Percentiles rank a stretch among this genome's conserved stretches.
phyloP scores from a whole-genome alignment of 768 basidiomycete genomes.

The Leccinellum albellum region DNA sequence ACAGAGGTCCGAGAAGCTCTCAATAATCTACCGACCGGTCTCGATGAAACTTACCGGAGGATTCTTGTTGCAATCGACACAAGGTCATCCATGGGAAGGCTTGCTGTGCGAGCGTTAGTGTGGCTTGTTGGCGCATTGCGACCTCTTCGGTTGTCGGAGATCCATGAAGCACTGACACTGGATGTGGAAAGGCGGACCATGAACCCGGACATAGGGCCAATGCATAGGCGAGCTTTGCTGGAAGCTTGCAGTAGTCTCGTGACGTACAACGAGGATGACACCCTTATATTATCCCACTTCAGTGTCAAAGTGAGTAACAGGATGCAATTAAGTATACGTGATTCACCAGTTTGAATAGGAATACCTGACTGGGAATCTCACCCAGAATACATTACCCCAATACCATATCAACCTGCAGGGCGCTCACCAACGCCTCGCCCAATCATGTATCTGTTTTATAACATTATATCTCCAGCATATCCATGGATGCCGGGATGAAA shows the following conservation, averaged over 20 bases:
- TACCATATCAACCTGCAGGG: constrained; percentile 4
- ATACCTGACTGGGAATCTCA: constrained; percentile 8
- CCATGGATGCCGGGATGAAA: background rate
- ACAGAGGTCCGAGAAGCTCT: constrained; percentile 13
- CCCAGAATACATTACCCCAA: background rate
- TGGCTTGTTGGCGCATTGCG: constrained; percentile 19
- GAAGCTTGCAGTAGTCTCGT: constrained; percentile 17
- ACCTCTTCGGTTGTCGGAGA: constrained; percentile 10
- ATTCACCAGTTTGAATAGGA: background rate
- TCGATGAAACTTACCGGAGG: constrained; percentile 21
- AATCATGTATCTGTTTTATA: constrained; percentile 3
- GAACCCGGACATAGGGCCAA: constrained; percentile 3
- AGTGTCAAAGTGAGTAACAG: constrained; percentile 20
- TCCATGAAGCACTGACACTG: constrained; percentile 13
- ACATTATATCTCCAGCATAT: background rate
- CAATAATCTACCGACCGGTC: constrained; percentile 12
- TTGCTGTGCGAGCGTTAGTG: constrained; percentile 8
- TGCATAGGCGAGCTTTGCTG: constrained; percentile 7
- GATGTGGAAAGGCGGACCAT: constrained; percentile 2
- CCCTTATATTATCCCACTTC: constrained; percentile 18
- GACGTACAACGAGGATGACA: constrained; percentile 3
- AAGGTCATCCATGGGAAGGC: background rate
- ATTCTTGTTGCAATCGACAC: constrained; percentile 14
- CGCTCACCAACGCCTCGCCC: constrained; percentile 8
- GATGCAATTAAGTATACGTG: background rate